phyloP scores from a whole-genome alignment of 306 rosid genomes.

The Casuarina cunninghamiana region DNA sequence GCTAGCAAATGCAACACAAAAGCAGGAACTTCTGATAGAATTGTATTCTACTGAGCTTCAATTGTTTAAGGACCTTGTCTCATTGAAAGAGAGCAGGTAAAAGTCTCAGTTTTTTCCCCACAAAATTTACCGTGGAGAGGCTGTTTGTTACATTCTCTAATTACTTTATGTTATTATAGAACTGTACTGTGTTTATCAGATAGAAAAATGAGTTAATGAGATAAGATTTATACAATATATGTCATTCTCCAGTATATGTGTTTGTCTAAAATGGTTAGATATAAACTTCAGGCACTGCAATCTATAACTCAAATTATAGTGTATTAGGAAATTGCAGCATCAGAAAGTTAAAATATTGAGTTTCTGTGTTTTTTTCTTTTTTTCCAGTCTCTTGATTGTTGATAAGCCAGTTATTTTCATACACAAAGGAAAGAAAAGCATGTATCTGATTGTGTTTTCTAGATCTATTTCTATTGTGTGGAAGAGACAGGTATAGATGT shows the following conservation, averaged over 20 bases:
- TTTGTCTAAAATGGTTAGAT: not conserved
- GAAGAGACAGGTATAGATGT: not conserved
- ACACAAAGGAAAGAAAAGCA: not conserved
- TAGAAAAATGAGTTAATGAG: not conserved
- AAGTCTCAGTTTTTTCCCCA: not conserved
- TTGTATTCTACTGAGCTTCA: conserved; percentile 77
- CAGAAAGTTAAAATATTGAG: not conserved
- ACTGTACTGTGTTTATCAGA: not conserved
- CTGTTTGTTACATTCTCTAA: conserved; percentile 3
- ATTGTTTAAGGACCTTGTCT: conserved; percentile 75
- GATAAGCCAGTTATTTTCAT: not conserved
- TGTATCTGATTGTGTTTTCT: not conserved
- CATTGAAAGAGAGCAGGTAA: conserved; percentile 85
- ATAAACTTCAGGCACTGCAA: not conserved
- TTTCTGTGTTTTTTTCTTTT: not conserved
- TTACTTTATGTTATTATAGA: not conserved
- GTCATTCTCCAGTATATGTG: not conserved
- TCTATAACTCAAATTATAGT: not conserved
- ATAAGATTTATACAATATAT: not conserved
- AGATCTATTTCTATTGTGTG: not conserved
- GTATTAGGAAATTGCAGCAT: not conserved
- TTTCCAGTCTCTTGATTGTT: not conserved
- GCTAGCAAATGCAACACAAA: conserved; percentile 72
- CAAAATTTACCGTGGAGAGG: not conserved
- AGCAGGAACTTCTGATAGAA: conserved; percentile 78